Conservation (phyloP, 139 green algal genomes). For the Spirogloea muscicola region DNA sequence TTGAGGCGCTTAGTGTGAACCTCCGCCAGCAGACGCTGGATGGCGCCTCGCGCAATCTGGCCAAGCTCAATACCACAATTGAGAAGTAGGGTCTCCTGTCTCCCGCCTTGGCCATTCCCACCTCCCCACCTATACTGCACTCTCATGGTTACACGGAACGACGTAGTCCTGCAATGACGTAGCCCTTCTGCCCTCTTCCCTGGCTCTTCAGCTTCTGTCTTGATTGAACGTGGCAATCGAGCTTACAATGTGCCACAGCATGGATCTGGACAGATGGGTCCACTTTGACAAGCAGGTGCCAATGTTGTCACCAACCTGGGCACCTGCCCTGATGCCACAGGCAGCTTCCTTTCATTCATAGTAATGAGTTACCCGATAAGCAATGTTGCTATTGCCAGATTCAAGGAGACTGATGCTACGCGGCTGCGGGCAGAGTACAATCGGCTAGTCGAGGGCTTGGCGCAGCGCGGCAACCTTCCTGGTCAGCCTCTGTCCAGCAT, state of each 20-base stretch:
- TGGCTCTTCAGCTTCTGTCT: too few species aligned
- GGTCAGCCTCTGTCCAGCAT: too few species aligned
- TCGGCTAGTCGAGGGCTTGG: conserved; percentile 77
- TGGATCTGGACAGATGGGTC: too few species aligned
- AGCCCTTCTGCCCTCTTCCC: too few species aligned
- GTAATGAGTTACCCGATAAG: too few species aligned
- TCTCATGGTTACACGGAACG: neutral
- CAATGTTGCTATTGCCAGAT: conserved; percentile 28
- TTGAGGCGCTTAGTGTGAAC: conserved; percentile 79
- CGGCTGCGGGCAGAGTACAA: conserved; percentile 81
- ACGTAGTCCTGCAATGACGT: too few species aligned
- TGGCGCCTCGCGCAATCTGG: conserved; percentile 75
- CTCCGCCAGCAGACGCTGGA: conserved; percentile 76
- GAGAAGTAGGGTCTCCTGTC: conserved; percentile 51
- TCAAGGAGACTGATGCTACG: conserved; percentile 66
- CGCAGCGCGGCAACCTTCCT: conserved; percentile 58
- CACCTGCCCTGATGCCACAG: neutral
- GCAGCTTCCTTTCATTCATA: too few species aligned
- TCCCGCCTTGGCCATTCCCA: too few species aligned
- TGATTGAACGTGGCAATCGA: too few species aligned
- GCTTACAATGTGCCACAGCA: too few species aligned
- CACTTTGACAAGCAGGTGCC: neutral
- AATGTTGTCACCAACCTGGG: too few species aligned
- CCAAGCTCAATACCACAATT: conserved; percentile 39
- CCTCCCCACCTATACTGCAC: neutral